A percentile compares a stretch with the other conserved stretches of the same genome.
These are phyloP conservation scores for Eucalyptus erythrocorys DNA, from an alignment of 345 rosid genomes.

Conservation along the genomic window DNA sequence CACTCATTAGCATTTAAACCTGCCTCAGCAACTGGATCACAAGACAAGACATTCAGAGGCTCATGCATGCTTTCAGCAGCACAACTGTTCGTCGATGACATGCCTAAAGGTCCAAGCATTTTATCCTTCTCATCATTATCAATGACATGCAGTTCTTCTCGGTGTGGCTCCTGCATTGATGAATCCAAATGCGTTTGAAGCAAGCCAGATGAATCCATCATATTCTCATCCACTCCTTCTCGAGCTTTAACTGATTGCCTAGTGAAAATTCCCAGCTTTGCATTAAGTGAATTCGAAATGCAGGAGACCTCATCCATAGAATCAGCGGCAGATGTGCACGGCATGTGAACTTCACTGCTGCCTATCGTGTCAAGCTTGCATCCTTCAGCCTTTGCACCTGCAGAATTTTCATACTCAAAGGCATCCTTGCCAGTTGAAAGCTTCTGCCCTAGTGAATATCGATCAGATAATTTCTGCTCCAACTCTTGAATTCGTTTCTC, in stretches of 20 bases:
- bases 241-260: constrained; percentile 63
- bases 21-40: constrained; percentile 27
- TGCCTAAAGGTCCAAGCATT: constrained; percentile 38
- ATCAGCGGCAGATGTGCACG: constrained; percentile 44
- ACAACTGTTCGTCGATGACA: constrained; percentile 72
- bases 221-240: constrained; percentile 91
- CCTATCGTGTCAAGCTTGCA: constrained; percentile 31
- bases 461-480: constrained; percentile 76
- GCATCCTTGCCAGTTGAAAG: constrained; percentile 31
- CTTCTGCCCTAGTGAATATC: constrained; percentile 51
- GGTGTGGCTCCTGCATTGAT: constrained; percentile 74
- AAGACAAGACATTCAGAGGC: constrained; percentile 22
- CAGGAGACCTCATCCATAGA: constrained; percentile 98
- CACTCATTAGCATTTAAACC: constrained; percentile 19
- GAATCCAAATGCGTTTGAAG: constrained; percentile 67
- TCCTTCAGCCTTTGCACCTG: constrained; percentile 15
- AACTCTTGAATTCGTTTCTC: constrained; percentile 92
- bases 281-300: constrained; percentile 49
- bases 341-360: constrained; percentile 31
- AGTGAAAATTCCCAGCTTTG: constrained; percentile 36
- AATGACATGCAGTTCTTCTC: constrained; percentile 30
- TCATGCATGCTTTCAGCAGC: constrained; percentile 79
- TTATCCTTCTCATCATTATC: constrained; percentile 63
- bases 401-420: constrained; percentile 21
- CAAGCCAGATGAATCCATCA: constrained; percentile 85